Percentiles rank a stretch among this genome's conserved stretches.
Conservation (phyloP, 2,329 filamentous ascomycete species). For the Hymenoscyphus linearis region DNA sequence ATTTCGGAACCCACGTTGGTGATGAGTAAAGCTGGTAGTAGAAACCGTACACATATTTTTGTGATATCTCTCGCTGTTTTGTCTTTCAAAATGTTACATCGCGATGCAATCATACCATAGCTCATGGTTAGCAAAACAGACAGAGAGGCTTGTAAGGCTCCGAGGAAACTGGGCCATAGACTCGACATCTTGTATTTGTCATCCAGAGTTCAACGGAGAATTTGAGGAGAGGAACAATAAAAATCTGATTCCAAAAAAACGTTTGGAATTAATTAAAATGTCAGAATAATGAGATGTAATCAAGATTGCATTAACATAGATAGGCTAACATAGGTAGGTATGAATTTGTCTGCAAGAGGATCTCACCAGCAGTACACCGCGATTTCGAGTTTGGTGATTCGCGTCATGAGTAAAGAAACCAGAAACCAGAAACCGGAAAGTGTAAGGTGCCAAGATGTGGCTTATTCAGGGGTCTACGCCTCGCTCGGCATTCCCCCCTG, state of each 20-base stretch:
- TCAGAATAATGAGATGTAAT: neutral
- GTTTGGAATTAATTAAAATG: too few species aligned
- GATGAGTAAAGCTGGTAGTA: conserved; percentile 48
- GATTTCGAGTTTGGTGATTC: neutral
- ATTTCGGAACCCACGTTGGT: conserved; percentile 48
- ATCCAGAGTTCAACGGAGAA: neutral
- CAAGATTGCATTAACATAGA: neutral
- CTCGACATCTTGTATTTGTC: conserved; percentile 12
- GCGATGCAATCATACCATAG: conserved; percentile 46
- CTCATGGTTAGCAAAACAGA: conserved; percentile 49
- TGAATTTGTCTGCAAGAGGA: neutral
- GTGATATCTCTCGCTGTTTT: conserved; percentile 47
- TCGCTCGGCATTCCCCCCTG: too few species aligned
- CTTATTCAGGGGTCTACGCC: neutral
- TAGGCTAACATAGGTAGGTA: too few species aligned
- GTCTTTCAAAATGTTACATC: conserved; percentile 43
- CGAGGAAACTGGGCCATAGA: conserved; percentile 36
- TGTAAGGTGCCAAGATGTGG: neutral
- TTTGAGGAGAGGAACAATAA: neutral
- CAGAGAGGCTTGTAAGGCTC: conserved; percentile 49
- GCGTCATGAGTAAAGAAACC: neutral
- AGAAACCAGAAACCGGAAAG: neutral
- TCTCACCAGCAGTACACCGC: neutral
- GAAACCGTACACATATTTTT: conserved; percentile 45
- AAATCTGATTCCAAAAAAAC: neutral